These are phyloP conservation scores for Agrocybe chaxingu DNA, from an alignment of 768 basidiomycete species.

Conservation along the genomic window DNA sequence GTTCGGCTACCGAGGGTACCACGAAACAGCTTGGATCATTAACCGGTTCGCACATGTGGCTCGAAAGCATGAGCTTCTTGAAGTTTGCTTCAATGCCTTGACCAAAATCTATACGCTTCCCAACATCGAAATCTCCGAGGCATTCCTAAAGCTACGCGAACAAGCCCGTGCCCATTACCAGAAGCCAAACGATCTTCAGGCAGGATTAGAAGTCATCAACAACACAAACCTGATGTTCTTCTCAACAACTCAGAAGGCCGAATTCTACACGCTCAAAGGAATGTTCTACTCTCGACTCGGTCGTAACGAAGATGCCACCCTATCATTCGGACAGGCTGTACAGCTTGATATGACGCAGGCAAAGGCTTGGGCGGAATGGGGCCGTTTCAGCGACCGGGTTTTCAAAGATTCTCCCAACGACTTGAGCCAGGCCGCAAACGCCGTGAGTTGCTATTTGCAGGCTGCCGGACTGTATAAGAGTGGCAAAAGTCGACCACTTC, in stretches of 20 bases:
- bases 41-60: conserved; percentile 99
- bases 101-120: conserved; percentile 98
- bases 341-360: conserved; percentile 94
- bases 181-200: conserved; percentile 87
- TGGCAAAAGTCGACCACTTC: conserved; percentile 86
- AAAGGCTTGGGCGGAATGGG: conserved; percentile 99
- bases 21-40: conserved; percentile 99
- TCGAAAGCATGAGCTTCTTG: conserved; percentile 91
- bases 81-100: conserved; percentile 92
- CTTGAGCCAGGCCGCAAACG: conserved; percentile 76
- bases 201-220: conserved; percentile 97
- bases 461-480: conserved; percentile 95
- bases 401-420: conserved; percentile 84
- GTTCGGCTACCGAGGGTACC: conserved; percentile 92
- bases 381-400: conserved; percentile 86
- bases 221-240: conserved; percentile 99
- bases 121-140: conserved; percentile 99
- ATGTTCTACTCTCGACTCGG: conserved; percentile 94
- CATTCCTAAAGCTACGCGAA: conserved; percentile 97
- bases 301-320: conserved; percentile 85
- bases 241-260: conserved; percentile 89
- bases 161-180: conserved; percentile 99
- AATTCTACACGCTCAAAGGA: conserved; percentile 97
- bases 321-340: conserved; percentile 91
- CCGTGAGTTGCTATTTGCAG: conserved; percentile 96